Base-by-base conservation (phyloP, 345 rosid species). In the Bruguiera sexangula region DNA sequence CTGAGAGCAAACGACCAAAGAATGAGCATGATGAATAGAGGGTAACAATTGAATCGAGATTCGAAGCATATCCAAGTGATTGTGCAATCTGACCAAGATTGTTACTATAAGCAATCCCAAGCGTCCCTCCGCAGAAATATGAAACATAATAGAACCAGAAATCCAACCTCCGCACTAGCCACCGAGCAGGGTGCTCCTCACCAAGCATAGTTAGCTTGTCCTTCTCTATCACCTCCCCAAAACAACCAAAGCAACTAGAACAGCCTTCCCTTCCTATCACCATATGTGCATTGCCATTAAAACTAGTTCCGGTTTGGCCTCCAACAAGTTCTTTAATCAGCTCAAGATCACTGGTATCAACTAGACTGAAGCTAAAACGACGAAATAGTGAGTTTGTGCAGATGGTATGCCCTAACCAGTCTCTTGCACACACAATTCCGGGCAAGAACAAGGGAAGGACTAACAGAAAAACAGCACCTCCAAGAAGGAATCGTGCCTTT, bases 101-200 rank as follows among this genome's bases (percentile, higher is more conserved):
- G 63, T 89, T 92, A 82, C 94, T 92, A 69, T 89, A 92, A 52
- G 86, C 95, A 69, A 92, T 79, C 39, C 98, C 98, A 30, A 88
- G 79, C 7, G 96, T 90, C 26, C 87, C 96, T 36, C 95, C 96
- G 46, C 91, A 92, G 60, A 92, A 85, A 61, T 92, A 92, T 0
- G 95, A 81, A 36, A 74, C 5, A 73, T 83, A 92, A 71, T 89
- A 92, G 11, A 88, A 82, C 98, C 96, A 89, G 80, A 92, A 92
- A 76, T 92, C 98, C 78, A 75, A 79, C 60, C 82, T 88, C 13
- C 82, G 75, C 48, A 87, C 80, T 0, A 87, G 82, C 72, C 81
- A 21, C 48, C 69, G 63, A 59, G 81, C 89, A 3, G 91, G 61
- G 66, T 89, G 89, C 72, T 92, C 98, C 73, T 89, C 94, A 29